Percentiles rank a stretch among this genome's conserved stretches.
These are phyloP conservation scores for Purpureocillium lavendulum DNA, from an alignment of 2,329 filamentous ascomycete species.

Conservation along the genomic window DNA sequence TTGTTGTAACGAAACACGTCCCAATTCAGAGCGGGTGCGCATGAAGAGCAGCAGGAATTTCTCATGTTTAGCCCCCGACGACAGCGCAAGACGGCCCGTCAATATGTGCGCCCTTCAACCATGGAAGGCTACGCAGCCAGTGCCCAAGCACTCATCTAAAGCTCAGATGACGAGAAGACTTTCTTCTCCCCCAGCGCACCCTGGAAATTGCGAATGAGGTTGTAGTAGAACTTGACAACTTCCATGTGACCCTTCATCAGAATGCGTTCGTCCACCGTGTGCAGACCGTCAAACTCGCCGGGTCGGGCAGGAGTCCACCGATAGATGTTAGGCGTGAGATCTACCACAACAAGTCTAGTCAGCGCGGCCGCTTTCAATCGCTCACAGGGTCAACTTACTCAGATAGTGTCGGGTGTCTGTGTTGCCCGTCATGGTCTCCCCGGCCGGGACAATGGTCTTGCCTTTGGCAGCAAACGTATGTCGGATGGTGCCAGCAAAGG, in stretches of 20 bases:
- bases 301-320: slow-evolving; percentile 32
- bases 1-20: too few relatives aligned
- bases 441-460: slow-evolving; percentile 43
- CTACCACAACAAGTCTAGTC: too few relatives aligned
- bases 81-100: too few relatives aligned
- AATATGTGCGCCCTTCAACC: too few relatives aligned
- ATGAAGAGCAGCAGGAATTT: too few relatives aligned
- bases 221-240: slow-evolving; percentile 33
- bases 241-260: slow-evolving; percentile 29
- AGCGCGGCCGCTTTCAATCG: too few relatives aligned
- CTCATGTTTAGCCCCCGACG: too few relatives aligned
- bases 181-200: slow-evolving; percentile 4
- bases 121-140: too few relatives aligned
- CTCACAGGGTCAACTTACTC: slow-evolving; percentile 21
- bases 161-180: background rate
- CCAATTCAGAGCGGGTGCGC: too few relatives aligned
- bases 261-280: slow-evolving; percentile 33
- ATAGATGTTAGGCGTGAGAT: slow-evolving; percentile 24
- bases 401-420: slow-evolving; percentile 34
- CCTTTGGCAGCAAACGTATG: slow-evolving; percentile 34
- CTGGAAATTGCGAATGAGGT: slow-evolving; percentile 36
- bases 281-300: slow-evolving; percentile 21
- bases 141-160: background rate
- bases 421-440: slow-evolving; percentile 34
- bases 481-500: slow-evolving; percentile 43